Evolutionary conservation across 345 rosid genomes (phyloP), one percentile per base, ranked within the genome.

Genomic region (Murraya koenigii): DNA sequence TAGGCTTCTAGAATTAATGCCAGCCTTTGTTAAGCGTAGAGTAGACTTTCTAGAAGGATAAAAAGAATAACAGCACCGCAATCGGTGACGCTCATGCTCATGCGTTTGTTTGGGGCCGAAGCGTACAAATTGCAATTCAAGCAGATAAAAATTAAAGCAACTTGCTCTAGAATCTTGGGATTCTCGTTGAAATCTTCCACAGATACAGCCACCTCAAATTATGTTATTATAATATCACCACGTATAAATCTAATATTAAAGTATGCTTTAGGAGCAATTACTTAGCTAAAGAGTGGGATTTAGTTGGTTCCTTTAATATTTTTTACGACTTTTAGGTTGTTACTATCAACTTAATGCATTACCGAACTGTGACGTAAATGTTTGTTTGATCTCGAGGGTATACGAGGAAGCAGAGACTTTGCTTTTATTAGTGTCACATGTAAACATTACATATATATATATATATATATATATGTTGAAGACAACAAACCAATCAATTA

Each of bases 11-110:
- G 44, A 71, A 55, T 0, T 3, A 3, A 61, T 15, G 66, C 8
- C 22, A 28, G 75, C 49, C 71, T 32, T 17, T 17, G 22, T 0
- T 0, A 19, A 6, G 22, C 56, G 22, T 28, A 66, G 22, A 63
- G 15, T 36, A 0, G 73, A 66, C 77, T 79, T 79, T 79, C 78
- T 79, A 47, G 81, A 33, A 67, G 35, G 47, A 23, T 61, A 47
- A 55, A 32, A 52, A 5, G 20, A 52, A 15, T 52, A 19, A 15
- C n/a, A 52, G 22, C 56, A 52, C 20, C 56, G 56, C 22, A 52
- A 17, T 52, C 56, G 7, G 56, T 14, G 52, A 47, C 52, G 52
- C 3, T 6, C 2, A 0, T 1, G 15, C n/a, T n/a, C n/a, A 9
- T 47, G 52, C 52, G 5, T 47, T 47, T 47, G 14, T 52, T 52